Evolutionary conservation across 1,284 basidiomycete species (phyloP).

Genomic region (Vanrija sp.): DNA sequence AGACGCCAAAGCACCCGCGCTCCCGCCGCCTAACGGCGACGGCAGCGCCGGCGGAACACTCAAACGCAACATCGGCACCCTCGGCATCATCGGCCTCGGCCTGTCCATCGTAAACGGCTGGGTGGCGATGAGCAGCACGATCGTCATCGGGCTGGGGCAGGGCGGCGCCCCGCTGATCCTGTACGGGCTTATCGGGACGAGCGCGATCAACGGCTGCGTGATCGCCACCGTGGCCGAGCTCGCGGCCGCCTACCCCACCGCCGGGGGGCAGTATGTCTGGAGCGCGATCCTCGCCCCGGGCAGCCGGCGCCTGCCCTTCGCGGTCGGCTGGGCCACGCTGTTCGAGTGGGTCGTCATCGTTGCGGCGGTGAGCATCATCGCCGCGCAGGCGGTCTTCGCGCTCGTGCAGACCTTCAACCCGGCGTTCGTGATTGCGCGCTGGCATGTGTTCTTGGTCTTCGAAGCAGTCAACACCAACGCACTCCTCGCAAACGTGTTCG

Average conservation of each 20-base stretch:
- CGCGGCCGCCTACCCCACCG: slow-evolving; percentile 7
- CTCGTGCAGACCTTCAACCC: slow-evolving; percentile 15
- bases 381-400: slow-evolving; percentile 14
- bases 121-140: slow-evolving; percentile 14
- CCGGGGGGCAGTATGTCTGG: slow-evolving; percentile 13
- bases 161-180: slow-evolving; percentile 11
- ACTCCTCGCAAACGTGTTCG: slow-evolving; percentile 17
- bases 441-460: slow-evolving; percentile 22
- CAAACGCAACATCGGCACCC: slow-evolving; percentile 12
- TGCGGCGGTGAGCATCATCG: slow-evolving; percentile 19
- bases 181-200: slow-evolving; percentile 9
- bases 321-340: slow-evolving; percentile 14
- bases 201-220: slow-evolving; percentile 7
- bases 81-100: slow-evolving; percentile 14
- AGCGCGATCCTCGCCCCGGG: slow-evolving; percentile 3
- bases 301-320: slow-evolving; percentile 14
- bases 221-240: slow-evolving; percentile 9
- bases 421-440: slow-evolving; percentile 15
- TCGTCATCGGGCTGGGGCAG: slow-evolving; percentile 12
- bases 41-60: neutral
- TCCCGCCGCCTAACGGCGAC: too few species aligned
- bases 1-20: too few species aligned
- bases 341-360: slow-evolving; percentile 21
- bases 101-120: slow-evolving; percentile 16
- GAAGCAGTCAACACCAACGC: slow-evolving; percentile 13